Evolutionary conservation across 2,329 filamentous ascomycete genomes (phyloP), one percentile per base, ranked within the genome.

Genomic region (Hypomyces perniciosus): DNA sequence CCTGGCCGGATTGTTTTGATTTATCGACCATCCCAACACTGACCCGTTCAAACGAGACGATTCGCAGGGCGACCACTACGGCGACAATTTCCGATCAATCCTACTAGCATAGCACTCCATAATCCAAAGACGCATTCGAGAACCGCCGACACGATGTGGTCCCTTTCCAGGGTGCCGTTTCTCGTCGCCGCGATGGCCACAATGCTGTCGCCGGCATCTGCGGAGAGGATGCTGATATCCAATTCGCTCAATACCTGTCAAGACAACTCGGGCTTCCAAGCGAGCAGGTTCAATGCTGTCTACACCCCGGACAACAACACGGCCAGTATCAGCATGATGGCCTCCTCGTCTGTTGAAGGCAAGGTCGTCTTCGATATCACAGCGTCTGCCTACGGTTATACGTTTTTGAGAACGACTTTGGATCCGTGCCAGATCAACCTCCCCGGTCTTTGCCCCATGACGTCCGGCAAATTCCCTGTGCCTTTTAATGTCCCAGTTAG

Each of bases 361-460:
- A 57, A 48, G 42, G 51, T 56, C 41, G 86, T 79, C 35, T 88
- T 90, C 57, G 81, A 88, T 55, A 63, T 93, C 52, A 70, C 51
- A 9, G 51, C 53, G 8, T 28, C 49, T 26, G 55, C 55, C 3
- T 57, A 55, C 66, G 90, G 90, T 43, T 88, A 85, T 68, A 73
- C 77, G 27, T 80, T 85, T 54, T 70, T 90, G 60, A 77, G 77
- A 52, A 71, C 80, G 57, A 79, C 71, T 9, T 65, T 95, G 57
- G 74, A 92, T 64, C 90, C 90, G 6, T 96, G 91, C 74, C 70
- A 78, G 13, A 72, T 75, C 47, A 75, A 80, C 57, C 75, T 93
- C 54, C 69, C 76, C 55, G 89, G 89, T 66, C 79, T 96, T 63
- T 96, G 91, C 69, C 90, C 90, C 52, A 95, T 96, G 90, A 86